Percentiles rank a stretch among this genome's conserved stretches.
These are phyloP conservation scores for Globomyces sp. DNA, from an alignment of 371 early-diverging fungal genomes.

Conservation along the genomic window DNA sequence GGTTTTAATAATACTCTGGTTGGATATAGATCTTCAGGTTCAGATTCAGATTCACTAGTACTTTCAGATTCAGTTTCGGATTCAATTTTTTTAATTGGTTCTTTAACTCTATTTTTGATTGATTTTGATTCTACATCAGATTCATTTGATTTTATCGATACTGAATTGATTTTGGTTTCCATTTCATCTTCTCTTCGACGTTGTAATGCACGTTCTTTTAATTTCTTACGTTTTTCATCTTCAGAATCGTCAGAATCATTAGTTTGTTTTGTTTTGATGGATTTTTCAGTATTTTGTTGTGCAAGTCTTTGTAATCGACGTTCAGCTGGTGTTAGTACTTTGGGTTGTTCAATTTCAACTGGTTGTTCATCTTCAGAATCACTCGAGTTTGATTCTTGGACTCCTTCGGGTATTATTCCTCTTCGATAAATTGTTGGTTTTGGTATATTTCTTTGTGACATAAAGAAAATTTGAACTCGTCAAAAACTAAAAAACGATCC, in stretches of 20 bases:
- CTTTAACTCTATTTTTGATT: constrained; percentile 15
- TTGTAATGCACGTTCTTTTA: constrained; percentile 34
- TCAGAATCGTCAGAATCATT: constrained; percentile 48
- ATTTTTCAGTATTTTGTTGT: constrained; percentile 31
- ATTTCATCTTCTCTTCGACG: constrained; percentile 36
- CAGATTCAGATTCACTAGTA: constrained; percentile 50
- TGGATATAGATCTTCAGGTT: constrained; percentile 45
- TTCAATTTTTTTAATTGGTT: background rate
- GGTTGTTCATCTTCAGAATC: constrained; percentile 13
- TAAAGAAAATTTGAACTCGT: background rate
- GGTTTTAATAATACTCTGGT: constrained; percentile 64
- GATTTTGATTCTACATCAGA: background rate
- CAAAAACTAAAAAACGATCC: background rate
- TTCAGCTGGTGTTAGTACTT: constrained; percentile 5
- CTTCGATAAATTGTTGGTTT: constrained; percentile 7
- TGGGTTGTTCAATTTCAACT: constrained; percentile 15
- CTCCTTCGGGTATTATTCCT: constrained; percentile 8
- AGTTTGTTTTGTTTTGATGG: constrained; percentile 35
- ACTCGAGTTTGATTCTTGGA: constrained; percentile 9
- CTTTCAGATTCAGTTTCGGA: constrained; percentile 47
- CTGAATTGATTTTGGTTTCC: background rate
- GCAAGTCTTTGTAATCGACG: background rate
- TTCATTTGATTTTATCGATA: background rate
- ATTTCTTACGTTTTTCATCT: constrained; percentile 42
- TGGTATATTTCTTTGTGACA: background rate